These are phyloP conservation scores for Porphyra umbilicalis DNA, from an alignment of 31 red algal genomes.

Conservation along the genomic window DNA sequence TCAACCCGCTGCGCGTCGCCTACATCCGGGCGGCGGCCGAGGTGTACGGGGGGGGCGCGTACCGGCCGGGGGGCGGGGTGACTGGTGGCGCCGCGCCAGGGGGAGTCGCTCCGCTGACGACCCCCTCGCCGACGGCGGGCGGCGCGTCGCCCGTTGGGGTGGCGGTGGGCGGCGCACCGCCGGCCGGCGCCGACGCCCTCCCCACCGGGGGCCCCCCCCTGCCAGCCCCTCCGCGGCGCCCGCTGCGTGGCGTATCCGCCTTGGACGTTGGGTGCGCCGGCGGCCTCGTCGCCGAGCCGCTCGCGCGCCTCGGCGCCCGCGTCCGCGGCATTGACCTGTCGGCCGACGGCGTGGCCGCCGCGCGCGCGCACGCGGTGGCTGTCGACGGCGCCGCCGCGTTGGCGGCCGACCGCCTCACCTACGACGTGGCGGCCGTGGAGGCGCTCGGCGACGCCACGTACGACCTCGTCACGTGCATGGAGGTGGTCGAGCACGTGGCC, in stretches of 20 bases:
- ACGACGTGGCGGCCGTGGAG: conserved; percentile 48
- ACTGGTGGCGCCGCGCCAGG: background rate
- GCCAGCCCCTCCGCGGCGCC: conserved; percentile 1
- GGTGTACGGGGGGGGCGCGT: background rate
- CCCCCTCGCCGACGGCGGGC: background rate
- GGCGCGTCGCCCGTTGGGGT: background rate
- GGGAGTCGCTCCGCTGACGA: conserved; percentile 11
- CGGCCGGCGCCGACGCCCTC: conserved; percentile 1
- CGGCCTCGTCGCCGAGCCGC: conserved; percentile 84
- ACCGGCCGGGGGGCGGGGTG: background rate
- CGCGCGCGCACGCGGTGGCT: conserved; percentile 40
- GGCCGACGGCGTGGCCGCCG: conserved; percentile 50
- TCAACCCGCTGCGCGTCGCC: conserved; percentile 76
- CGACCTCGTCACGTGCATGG: conserved; percentile 85
- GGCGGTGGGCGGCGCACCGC: background rate
- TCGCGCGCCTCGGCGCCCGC: conserved; percentile 81
- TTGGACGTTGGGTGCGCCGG: conserved; percentile 97
- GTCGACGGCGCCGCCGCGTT: conserved; percentile 30
- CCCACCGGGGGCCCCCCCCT: background rate
- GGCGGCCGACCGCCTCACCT: conserved; percentile 29
- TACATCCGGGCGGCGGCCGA: conserved; percentile 63
- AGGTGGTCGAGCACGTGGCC: conserved; percentile 96
- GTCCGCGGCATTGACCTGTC: conserved; percentile 87
- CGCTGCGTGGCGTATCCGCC: conserved; percentile 39
- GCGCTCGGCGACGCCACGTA: conserved; percentile 31